A percentile compares a stretch with the other conserved stretches of the same genome.
These are phyloP conservation scores for Starmerella vitae DNA, from an alignment of 805 yeast species.

Conservation along the genomic window DNA sequence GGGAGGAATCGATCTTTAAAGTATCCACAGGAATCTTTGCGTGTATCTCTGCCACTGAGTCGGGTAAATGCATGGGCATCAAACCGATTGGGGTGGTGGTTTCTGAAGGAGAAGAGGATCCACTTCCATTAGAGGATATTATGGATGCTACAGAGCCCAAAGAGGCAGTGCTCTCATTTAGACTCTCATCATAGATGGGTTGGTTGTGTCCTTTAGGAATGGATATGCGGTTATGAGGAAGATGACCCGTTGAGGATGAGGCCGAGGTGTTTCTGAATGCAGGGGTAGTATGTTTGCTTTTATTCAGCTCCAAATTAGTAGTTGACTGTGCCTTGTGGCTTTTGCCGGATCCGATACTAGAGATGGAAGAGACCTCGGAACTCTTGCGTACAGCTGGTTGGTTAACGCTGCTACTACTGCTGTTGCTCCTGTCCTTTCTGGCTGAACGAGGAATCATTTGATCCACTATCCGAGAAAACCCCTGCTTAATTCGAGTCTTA, in stretches of 20 bases:
- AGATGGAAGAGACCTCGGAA: neutral
- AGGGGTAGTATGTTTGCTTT: neutral
- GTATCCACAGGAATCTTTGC: constrained; percentile 3
- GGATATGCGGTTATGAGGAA: neutral
- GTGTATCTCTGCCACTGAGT: constrained; percentile 1
- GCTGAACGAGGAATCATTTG: constrained; percentile 8
- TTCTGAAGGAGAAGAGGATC: neutral
- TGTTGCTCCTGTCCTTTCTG: neutral
- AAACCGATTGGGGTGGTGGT: constrained; percentile 4
- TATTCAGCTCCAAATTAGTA: neutral
- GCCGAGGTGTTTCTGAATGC: neutral
- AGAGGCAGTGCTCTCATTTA: neutral
- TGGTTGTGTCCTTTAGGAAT: neutral
- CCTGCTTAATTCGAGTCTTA: constrained; percentile 47
- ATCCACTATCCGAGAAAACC: constrained; percentile 25
- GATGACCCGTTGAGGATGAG: neutral
- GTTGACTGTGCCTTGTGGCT: neutral
- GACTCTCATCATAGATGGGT: neutral
- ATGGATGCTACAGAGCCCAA: neutral
- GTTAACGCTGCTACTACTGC: neutral
- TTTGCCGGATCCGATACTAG: neutral
- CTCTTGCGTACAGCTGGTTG: neutral
- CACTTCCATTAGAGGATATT: neutral
- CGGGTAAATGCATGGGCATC: constrained; percentile 13
- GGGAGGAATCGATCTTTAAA: neutral